These are phyloP conservation scores for Trichosanthes truncata DNA, from an alignment of 306 rosid species.

Conservation along the genomic window DNA sequence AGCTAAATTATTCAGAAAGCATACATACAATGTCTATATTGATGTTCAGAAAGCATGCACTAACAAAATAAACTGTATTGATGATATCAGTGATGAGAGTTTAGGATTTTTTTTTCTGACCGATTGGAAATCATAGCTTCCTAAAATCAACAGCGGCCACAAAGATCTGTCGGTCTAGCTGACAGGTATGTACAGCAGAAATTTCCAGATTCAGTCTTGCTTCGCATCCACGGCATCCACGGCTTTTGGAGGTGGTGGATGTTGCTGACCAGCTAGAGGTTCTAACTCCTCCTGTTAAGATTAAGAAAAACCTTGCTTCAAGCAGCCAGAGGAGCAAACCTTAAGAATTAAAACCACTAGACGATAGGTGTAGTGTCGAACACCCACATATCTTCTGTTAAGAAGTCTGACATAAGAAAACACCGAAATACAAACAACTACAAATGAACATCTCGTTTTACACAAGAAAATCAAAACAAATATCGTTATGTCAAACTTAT, in stretches of 20 bases:
- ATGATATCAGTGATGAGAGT: neutral
- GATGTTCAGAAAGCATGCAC: neutral
- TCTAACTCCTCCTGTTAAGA: conserved; percentile 33
- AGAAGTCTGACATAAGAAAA: neutral
- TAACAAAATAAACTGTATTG: neutral
- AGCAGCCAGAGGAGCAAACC: neutral
- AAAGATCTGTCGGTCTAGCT: neutral
- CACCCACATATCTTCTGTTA: neutral
- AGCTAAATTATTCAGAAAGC: conserved; percentile 7
- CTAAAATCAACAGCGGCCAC: neutral
- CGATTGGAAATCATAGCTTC: conserved; percentile 5
- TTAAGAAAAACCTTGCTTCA: neutral
- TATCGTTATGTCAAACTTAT: neutral
- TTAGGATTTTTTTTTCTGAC: neutral
- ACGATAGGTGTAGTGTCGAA: neutral
- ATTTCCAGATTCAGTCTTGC: conserved; percentile 35
- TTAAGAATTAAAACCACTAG: neutral
- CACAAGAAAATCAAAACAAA: neutral
- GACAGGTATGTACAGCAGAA: neutral
- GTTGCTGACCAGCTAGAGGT: conserved; percentile 23
- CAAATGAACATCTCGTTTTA: neutral
- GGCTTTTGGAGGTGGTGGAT: conserved; percentile 20
- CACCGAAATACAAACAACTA: neutral
- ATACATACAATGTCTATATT: neutral
- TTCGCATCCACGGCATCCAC: conserved; percentile 30